Evolutionary conservation across 345 rosid genomes (phyloP), one percentile per base, ranked within the genome.

Genomic region (Populus pruinosa): DNA sequence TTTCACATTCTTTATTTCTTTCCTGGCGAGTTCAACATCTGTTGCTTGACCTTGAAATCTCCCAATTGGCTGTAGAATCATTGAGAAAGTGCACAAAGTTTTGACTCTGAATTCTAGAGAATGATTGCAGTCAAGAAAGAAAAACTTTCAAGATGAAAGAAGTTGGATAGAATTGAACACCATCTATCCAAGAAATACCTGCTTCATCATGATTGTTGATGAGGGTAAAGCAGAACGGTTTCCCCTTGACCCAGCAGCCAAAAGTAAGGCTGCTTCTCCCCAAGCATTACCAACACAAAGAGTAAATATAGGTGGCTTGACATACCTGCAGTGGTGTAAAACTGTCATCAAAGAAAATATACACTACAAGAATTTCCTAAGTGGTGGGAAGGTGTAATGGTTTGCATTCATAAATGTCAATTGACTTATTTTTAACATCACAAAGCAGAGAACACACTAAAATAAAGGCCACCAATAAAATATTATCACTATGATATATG

Each of bases 1-100:
- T 84, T 91, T 93, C 80, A 96, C 88, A 79, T 83, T 88, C 69
- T 72, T 92, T 73, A 90, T 82, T 92, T 91, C 96, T 84, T 85
- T 87, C 81, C 96, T 89, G 27, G 96, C 97, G 64, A 89, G 78
- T 16, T 92, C 91, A 31, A 93, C 82, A 88, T 89, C 97, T 56
- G 98, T 85, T 82, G 98, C 96, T 84, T 93, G 97, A 81, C 99
- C 98, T 89, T 91, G 96, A 88, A 93, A 91, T 83, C 96, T 90
- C 66, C 90, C 96, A 73, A 96, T 89, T 71, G 98, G 98, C 98
- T 93, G 88, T 82, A 85, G 76, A 83, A 66, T 80, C 82, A 77
- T n/a, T 72, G 66, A 71, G 72, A 72, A 65, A 77, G 41, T 35
- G 74, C 59, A 77, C 27, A 55, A 14, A 8, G 1, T 65, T 29